These are phyloP conservation scores for Solanum pennellii DNA, from an alignment of 257 asterid species.

Conservation along the genomic window DNA sequence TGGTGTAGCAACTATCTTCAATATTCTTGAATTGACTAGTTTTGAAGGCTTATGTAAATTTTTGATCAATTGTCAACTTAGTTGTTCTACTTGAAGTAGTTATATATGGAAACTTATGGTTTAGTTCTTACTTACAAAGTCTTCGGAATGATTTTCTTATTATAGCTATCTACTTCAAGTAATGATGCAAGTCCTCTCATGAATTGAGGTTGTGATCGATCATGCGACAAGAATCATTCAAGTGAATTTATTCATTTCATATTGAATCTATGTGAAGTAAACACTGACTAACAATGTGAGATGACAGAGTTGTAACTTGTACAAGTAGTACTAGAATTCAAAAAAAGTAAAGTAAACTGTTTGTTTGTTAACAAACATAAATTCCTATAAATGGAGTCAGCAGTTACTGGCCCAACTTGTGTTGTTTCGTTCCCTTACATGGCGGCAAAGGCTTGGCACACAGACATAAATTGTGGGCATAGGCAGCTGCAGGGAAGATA, in stretches of 20 bases:
- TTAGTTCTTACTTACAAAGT: not conserved
- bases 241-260: not conserved
- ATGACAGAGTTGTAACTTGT: not conserved
- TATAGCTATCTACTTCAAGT: not conserved
- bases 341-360: not conserved
- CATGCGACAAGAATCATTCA: not conserved
- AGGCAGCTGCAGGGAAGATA: conserved; percentile 53
- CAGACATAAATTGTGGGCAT: conserved; percentile 70
- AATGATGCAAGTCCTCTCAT: not conserved
- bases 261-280: not conserved
- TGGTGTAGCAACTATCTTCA: not conserved
- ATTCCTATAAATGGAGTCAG: conserved; percentile 34
- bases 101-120: not conserved
- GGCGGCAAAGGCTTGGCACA: conserved; percentile 79
- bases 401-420: conserved; percentile 52
- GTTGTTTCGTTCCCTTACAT: conserved; percentile 37
- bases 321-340: conserved; percentile 2
- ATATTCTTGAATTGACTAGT: not conserved
- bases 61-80: not conserved
- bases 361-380: conserved; percentile 33
- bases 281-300: not conserved
- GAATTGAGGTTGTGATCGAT: not conserved
- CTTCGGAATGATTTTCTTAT: not conserved
- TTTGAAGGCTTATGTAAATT: conserved; percentile 26
- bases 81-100: not conserved